phyloP scores from a whole-genome alignment of 73 alveolate species.

The Paraurostyla sp. region DNA sequence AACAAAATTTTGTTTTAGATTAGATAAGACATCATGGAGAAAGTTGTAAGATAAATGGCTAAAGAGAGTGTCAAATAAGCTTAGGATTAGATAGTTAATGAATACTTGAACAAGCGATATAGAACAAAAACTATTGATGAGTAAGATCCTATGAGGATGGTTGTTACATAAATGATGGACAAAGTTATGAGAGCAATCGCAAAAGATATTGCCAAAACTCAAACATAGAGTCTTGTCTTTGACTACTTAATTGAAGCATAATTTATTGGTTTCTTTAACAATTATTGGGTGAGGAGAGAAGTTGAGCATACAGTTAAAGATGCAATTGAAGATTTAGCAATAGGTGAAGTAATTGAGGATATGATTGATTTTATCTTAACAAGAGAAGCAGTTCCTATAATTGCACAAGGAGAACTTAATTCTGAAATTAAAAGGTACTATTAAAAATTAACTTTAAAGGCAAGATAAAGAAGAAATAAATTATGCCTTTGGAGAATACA shows the following conservation, averaged over 20 bases:
- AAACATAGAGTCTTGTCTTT: neutral
- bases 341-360: conserved; percentile 63
- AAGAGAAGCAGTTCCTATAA: conserved; percentile 37
- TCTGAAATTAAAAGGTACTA: conserved; percentile 24
- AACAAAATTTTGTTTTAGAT: conserved; percentile 39
- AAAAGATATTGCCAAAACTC: conserved; percentile 28
- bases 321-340: conserved; percentile 58
- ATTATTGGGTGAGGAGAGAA: conserved; percentile 36
- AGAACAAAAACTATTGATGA: conserved; percentile 55
- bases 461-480: conserved; percentile 47
- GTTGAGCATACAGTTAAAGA: conserved; percentile 59
- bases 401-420: conserved; percentile 23
- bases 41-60: conserved; percentile 59
- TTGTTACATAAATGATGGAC: conserved; percentile 50
- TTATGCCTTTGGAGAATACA: conserved; percentile 62
- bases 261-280: conserved; percentile 54
- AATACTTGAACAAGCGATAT: conserved; percentile 51
- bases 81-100: conserved; percentile 56
- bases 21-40: conserved; percentile 57
- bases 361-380: neutral
- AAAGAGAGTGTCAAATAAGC: conserved; percentile 20
- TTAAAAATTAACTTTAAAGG: neutral
- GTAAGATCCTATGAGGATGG: conserved; percentile 67
- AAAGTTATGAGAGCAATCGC: conserved; percentile 44
- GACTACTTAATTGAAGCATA: conserved; percentile 66